phyloP scores from a whole-genome alignment of 1,284 basidiomycete species.

The Taiwanofungus camphoratus region DNA sequence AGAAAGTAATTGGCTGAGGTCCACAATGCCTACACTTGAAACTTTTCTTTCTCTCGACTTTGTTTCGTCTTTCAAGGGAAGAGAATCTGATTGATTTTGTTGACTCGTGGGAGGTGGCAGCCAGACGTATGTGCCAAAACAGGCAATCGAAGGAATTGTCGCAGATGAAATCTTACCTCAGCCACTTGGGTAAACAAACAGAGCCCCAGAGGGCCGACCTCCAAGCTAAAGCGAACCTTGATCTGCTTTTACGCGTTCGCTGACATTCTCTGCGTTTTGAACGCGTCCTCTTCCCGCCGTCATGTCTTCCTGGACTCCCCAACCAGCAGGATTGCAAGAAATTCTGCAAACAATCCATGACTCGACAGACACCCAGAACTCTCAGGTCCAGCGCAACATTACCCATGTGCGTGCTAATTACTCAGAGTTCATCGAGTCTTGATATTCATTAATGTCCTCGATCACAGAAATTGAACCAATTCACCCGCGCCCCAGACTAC shows the following conservation, averaged over 20 bases:
- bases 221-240: background rate
- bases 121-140: no score
- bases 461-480: constrained; percentile 80
- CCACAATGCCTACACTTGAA: no score
- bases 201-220: background rate
- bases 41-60: no score
- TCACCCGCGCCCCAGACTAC: constrained; percentile 89
- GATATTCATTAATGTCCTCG: constrained; percentile 12
- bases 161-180: constrained; percentile 9
- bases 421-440: constrained; percentile 13
- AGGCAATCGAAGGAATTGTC: no score
- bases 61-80: no score
- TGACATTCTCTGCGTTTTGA: constrained; percentile 8
- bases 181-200: constrained; percentile 5
- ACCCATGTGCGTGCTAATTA: constrained; percentile 55
- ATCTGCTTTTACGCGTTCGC: constrained; percentile 16
- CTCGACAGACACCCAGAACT: constrained; percentile 69
- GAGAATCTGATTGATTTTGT: no score
- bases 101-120: no score
- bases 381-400: constrained; percentile 62
- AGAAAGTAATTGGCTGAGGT: no score
- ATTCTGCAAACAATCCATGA: constrained; percentile 82
- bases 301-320: constrained; percentile 70
- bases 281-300: constrained; percentile 27
- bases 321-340: constrained; percentile 74